Evolutionary conservation across 306 rosid genomes (phyloP).

Genomic region (Citrullus amarus): DNA sequence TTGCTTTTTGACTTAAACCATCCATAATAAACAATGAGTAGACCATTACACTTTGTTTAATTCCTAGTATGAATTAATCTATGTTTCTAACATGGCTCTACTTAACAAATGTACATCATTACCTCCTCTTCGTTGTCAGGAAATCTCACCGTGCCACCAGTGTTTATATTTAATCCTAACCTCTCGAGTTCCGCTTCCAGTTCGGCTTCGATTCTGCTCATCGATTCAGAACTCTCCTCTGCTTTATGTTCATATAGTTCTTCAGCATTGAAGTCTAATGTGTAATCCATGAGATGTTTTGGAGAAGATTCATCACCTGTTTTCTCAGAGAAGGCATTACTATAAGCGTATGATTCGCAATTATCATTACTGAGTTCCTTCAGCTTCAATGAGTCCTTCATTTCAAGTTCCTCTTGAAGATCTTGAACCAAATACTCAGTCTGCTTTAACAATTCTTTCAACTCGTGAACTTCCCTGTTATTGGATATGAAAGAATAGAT

Average conservation of each 20-base stretch:
- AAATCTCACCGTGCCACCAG: conserved; percentile 25
- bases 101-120: neutral
- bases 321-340: conserved; percentile 29
- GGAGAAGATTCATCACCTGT: conserved; percentile 25
- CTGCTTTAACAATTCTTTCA: conserved; percentile 54
- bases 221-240: conserved; percentile 43
- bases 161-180: conserved; percentile 54
- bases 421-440: conserved; percentile 70
- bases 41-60: neutral
- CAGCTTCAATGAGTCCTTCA: conserved; percentile 70
- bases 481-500: conserved; percentile 33
- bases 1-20: neutral
- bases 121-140: conserved; percentile 64
- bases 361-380: conserved; percentile 56
- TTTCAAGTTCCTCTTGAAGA: conserved; percentile 81
- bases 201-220: conserved; percentile 90
- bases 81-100: neutral
- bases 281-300: conserved; percentile 29
- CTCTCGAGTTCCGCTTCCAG: conserved; percentile 96
- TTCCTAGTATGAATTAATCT: neutral
- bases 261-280: conserved; percentile 13
- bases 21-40: neutral
- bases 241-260: conserved; percentile 33
- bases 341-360: conserved; percentile 40
- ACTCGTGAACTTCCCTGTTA: conserved; percentile 41